Evolutionary conservation across 768 basidiomycete genomes (phyloP).

Genomic region (Russula brevipes): DNA sequence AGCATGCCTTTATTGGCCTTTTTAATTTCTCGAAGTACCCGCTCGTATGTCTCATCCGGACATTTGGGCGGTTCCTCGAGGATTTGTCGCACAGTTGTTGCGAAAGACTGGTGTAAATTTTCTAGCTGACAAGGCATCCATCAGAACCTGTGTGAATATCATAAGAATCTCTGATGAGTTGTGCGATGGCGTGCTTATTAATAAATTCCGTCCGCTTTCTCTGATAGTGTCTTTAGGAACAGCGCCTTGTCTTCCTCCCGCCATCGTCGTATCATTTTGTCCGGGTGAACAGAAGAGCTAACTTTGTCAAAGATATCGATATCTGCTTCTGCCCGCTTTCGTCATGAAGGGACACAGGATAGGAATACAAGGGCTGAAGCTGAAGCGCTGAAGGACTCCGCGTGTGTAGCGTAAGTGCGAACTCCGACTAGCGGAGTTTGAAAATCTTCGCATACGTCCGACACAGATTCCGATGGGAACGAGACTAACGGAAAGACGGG

Average conservation of each 20-base stretch:
- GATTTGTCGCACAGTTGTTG: not conserved
- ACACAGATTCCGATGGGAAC: no score
- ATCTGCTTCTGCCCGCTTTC: not conserved
- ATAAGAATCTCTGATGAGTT: not conserved
- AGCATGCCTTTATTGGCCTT: not conserved
- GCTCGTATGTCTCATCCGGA: constrained; percentile 8
- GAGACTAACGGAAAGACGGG: no score
- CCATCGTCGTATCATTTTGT: not conserved
- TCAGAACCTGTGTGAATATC: not conserved
- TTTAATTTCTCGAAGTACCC: not conserved
- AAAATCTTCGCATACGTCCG: no score
- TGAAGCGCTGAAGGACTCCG: not conserved
- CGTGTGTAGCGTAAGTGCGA: no score
- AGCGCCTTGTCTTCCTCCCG: not conserved
- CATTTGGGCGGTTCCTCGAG: not conserved
- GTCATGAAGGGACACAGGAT: not conserved
- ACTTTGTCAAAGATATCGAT: not conserved
- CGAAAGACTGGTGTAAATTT: not conserved
- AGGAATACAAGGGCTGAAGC: not conserved
- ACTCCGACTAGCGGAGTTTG: no score
- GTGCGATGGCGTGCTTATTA: not conserved
- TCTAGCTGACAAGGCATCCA: constrained; percentile 1
- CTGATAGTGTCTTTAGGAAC: not conserved
- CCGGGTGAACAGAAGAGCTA: not conserved
- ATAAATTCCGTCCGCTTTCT: not conserved